Evolutionary conservation across 371 early-diverging fungal genomes (phyloP), one percentile per base, ranked within the genome.

Genomic region (Mucor mucedo): DNA sequence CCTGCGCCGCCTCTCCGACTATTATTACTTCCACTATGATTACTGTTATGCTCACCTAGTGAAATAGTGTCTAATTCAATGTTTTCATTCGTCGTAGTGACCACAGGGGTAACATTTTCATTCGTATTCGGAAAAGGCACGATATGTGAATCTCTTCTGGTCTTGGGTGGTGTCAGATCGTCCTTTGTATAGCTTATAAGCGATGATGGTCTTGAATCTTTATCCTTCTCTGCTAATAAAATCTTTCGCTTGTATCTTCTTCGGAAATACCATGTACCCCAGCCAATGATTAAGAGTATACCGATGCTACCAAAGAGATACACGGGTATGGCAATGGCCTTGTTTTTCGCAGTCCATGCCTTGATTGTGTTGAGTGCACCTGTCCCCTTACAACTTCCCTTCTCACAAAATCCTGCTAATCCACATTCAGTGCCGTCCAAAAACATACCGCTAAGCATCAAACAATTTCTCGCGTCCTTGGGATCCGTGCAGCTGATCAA

Each of bases 401-500:
- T 65, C 29, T 73, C 72, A 64, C 93, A 93, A 27, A 66, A 74
- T 11, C 92, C 92, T 44, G 83, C 85, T 58, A 86, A 76, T 5
- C 95, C 96, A 68, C 97, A 96, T 11, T 89, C 83, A 0, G 96
- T 93, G n/a, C 97, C 97, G 63, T 97, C 96, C 21, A 92, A 58
- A 76, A 94, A 95, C 62, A 76, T 76, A 52, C 84, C 86, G 27
- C 95, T 93, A 0, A 88, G 85, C 62, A 94, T 80, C 53, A 86
- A 73, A 38, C 87, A 85, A 44, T 81, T 69, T 7, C 76, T 57
- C 1, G 74, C 13, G 47, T 82, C 83, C 4, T 55, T 69, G 0
- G 91, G 90, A 61, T 85, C 83, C 21, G 84, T 81, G 68, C 93
- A 93, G 44, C 84, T 85, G 30, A 93, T 73, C 13, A 87, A 83